Conservation (phyloP, 306 rosid genomes). For the Biancaea sappan region DNA sequence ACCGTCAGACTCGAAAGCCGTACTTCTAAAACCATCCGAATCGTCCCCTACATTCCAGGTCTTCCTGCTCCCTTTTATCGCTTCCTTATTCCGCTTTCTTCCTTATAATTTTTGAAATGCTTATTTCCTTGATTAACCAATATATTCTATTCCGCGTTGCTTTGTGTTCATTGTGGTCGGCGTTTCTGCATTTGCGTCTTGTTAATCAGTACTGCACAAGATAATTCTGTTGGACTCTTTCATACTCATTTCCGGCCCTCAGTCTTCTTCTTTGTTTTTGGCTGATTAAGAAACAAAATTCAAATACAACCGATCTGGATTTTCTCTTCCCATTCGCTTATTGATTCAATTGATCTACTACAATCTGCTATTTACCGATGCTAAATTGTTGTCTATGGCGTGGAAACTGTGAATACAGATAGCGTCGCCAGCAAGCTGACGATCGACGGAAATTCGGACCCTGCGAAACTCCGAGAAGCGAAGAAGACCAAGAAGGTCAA, state of each 20-base stretch:
- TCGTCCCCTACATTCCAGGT: slow-evolving; percentile 50
- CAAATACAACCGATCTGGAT: neutral
- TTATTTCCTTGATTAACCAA: too few relatives aligned
- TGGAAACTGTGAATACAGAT: slow-evolving; percentile 49
- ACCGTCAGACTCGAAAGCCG: slow-evolving; percentile 69
- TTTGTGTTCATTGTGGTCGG: too few relatives aligned
- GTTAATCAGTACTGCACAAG: neutral
- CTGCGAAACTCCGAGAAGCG: slow-evolving; percentile 48
- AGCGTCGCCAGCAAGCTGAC: slow-evolving; percentile 51
- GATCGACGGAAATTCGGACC: slow-evolving; percentile 57
- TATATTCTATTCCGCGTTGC: too few relatives aligned
- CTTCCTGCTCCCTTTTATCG: neutral
- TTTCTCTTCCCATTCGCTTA: neutral
- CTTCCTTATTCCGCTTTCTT: neutral
- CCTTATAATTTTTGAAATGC: too few relatives aligned
- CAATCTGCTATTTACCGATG: slow-evolving; percentile 24
- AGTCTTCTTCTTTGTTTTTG: neutral
- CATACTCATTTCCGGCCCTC: neutral
- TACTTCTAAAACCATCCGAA: slow-evolving; percentile 49
- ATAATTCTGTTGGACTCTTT: neutral
- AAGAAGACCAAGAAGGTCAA: slow-evolving; percentile 59
- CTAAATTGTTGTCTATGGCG: slow-evolving; percentile 53
- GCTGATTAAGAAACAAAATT: neutral
- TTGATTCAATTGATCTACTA: neutral
- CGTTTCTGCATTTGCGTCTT: too few relatives aligned